Conservation (phyloP, 192 early-diverging fungal species). For the Chytriomyces confervae region DNA sequence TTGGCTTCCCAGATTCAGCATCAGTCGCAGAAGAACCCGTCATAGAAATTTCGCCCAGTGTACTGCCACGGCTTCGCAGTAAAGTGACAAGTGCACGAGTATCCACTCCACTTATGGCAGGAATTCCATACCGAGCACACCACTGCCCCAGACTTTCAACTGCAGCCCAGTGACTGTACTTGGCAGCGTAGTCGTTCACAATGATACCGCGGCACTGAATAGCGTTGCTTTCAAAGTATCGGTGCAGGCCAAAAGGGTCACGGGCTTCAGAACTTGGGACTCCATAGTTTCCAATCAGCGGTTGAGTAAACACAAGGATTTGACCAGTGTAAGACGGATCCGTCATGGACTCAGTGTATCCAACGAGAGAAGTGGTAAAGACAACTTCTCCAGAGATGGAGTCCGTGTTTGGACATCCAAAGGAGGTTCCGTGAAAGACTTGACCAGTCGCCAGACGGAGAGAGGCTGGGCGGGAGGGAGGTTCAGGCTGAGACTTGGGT, state of each 20-base stretch:
- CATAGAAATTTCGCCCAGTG: slow-evolving; percentile 77
- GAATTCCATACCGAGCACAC: slow-evolving; percentile 82
- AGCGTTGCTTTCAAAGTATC: slow-evolving; percentile 84
- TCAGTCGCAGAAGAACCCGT: slow-evolving; percentile 57
- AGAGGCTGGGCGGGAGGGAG: slow-evolving; percentile 60
- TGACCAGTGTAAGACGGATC: slow-evolving; percentile 97
- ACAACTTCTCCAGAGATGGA: slow-evolving; percentile 87
- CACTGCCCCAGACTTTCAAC: slow-evolving; percentile 88
- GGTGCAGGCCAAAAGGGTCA: slow-evolving; percentile 82
- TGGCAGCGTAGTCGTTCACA: slow-evolving; percentile 88
- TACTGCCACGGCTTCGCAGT: slow-evolving; percentile 85
- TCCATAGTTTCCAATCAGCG: slow-evolving; percentile 95
- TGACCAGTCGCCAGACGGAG: slow-evolving; percentile 83
- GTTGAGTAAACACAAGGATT: slow-evolving; percentile 96
- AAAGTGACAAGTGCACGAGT: slow-evolving; percentile 88
- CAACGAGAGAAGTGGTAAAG: slow-evolving; percentile 92
- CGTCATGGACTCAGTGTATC: slow-evolving; percentile 97
- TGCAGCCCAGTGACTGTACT: slow-evolving; percentile 94
- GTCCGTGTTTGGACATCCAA: slow-evolving; percentile 71
- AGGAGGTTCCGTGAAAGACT: slow-evolving; percentile 83
- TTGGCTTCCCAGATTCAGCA: slow-evolving; percentile 43
- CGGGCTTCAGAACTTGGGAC: slow-evolving; percentile 70
- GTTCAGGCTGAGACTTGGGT: slow-evolving; percentile 43
- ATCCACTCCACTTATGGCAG: slow-evolving; percentile 90
- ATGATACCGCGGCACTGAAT: slow-evolving; percentile 89